Base-by-base conservation (phyloP, 257 asterid genomes). In the Plectranthus barbatus region DNA sequence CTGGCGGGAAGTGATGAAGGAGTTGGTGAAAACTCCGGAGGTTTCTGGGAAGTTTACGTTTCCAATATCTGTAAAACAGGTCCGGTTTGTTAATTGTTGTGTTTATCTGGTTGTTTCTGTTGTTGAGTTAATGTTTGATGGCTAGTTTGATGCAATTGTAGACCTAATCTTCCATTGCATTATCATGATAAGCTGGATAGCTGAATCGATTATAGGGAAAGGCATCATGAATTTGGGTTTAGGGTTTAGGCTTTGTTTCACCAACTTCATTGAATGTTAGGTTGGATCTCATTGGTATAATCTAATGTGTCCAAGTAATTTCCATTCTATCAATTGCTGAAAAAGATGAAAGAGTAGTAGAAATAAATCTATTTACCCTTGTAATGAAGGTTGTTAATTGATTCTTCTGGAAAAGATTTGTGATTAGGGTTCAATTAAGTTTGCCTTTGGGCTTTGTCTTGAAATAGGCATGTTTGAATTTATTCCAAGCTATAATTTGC, bases 1-100 rank as follows among this genome's bases (percentile, higher is more conserved):
- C 76, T 91, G 96, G 98, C 86, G 98, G 74, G 83, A 88, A 56
- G 75, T 77, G 68, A 77, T 91, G 85, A 84, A 84, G 84, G 98
- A 88, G 75, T 45, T 86, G 20, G 96, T 88, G 0, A 62, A 67
- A 49, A 73, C 72, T 51, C 98, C 88, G 10, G 87, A 88, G 76
- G 31, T 81, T 72, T 88, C 91, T 69, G 98, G 92, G 10, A 86
- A 67, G 56, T 70, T 91, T 46, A 91, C 98, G 21, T 91, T 91
- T 46, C 98, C 96, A 1, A 49, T 86, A 13, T 84, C 96, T 46
- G 79, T 91, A 49, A 91, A 88, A 75, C 96, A 91, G 98, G 98
- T 87, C 15, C 33, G 42, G 13, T 48, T 60, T 24, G 4, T n/a
- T 24, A 21, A 31, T 31, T 31, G 7, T 31, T 31, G 6, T 31